Evolutionary conservation across 768 basidiomycete species (phyloP), one percentile per base, ranked within the genome.

Genomic region (Collybiopsis confluens): DNA sequence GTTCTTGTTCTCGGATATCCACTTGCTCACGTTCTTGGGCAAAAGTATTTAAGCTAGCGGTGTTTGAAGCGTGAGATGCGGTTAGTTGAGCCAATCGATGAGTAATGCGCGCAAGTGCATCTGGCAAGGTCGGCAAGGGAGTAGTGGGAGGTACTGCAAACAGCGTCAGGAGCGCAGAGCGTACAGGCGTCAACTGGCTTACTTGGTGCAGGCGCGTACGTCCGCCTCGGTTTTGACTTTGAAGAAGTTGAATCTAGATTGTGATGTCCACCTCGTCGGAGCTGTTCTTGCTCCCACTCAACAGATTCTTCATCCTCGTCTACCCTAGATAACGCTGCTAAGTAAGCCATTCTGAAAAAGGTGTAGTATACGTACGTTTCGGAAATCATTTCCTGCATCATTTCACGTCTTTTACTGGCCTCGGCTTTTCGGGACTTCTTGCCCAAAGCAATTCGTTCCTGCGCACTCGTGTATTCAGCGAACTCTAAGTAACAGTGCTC

Each of bases 201-300:
- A 92, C 91, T 92, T 26, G 77, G 81, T 3, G 86, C 76, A 41
- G 92, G 75, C 59, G 80, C 86, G 62, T 94, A 93, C 2, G 77
- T 70, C 45, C 77, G 73, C 58, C 86, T 87, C 21, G 60, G 63
- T 47, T 75, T 71, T 6, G 68, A 58, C 21, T 53, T 53, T 26
- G 52, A 28, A 18, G 68, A 64, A 40, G 70, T 61, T 23, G 58
- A 61, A 8, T 75, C 73, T 24, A 75, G 65, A n/a, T 71, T 65
- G 23, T 67, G 66, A 57, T 82, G 78, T 2, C 86, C 90, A 8
- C 87, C 88, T 53, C 92, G 77, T 23, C 88, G 83, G 24, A 92
- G 71, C 61, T 94, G 92, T 53, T 88, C 88, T 56, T 81, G 79
- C 62, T 92, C 90, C 92, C 92, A 94, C 68, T 92, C 88, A 9